phyloP scores from a whole-genome alignment of 768 basidiomycete species.

The Podaxis sp. region DNA sequence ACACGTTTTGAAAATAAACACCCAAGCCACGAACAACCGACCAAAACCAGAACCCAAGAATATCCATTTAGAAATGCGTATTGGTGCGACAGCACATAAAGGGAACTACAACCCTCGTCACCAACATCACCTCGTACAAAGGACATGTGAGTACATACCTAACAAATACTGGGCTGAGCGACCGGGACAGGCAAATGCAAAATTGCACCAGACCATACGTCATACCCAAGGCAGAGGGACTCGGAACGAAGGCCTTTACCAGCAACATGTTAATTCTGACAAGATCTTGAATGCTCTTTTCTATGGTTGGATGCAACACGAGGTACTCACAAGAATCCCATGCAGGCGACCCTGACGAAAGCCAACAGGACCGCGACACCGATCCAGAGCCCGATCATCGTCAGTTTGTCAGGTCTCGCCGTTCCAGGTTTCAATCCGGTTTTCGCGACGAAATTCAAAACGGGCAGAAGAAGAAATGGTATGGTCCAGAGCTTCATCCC shows the following conservation, averaged over 20 bases:
- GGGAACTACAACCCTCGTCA: conserved; percentile 17
- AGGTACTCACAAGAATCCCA: conserved; percentile 49
- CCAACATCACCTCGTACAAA: background rate
- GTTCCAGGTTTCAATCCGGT: conserved; percentile 10
- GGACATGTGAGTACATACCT: conserved; percentile 34
- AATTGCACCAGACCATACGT: conserved; percentile 60
- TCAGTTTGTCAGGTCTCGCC: conserved; percentile 12
- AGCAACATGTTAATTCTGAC: conserved; percentile 52
- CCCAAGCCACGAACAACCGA: conserved; percentile 18
- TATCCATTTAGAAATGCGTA: conserved; percentile 21
- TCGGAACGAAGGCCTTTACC: conserved; percentile 48
- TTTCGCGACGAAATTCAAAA: conserved; percentile 48
- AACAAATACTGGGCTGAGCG: conserved; percentile 54
- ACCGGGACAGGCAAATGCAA: conserved; percentile 56
- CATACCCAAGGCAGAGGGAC: conserved; percentile 48
- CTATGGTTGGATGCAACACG: background rate
- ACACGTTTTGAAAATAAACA: conserved; percentile 23
- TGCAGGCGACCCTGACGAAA: conserved; percentile 38
- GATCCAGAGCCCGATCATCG: conserved; percentile 41
- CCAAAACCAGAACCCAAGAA: conserved; percentile 28
- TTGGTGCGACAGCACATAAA: conserved; percentile 23
- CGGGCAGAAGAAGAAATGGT: conserved; percentile 46
- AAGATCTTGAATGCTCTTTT: background rate
- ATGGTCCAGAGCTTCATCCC: conserved; percentile 56
- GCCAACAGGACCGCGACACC: conserved; percentile 43